Evolutionary conservation across 1,139 yeast species (phyloP), one percentile per base, ranked within the genome.

Genomic region (Saccharomyces hybrid): DNA sequence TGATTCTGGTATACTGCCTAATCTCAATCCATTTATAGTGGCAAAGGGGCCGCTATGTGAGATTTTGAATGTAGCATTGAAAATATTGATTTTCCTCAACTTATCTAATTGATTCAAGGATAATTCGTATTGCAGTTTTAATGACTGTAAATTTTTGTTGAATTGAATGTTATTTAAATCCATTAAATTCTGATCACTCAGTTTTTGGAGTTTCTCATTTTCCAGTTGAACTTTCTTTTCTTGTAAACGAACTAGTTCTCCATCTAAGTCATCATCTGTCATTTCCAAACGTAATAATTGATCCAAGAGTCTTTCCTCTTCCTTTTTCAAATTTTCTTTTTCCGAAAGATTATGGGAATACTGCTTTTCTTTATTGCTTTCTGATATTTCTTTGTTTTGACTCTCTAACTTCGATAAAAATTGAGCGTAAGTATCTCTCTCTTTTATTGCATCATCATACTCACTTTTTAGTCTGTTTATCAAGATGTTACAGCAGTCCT

Each of bases 11-110:
- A 81, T 67, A 26, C 82, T 73, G 0, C 98, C 99, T 13, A 93
- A 69, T 54, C 97, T 73, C 48, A 88, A 76, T 0, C 93, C 95
- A 69, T 91, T 91, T 28, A 93, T 91, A 0, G 95, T 86, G 0
- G 95, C 97, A 71, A 86, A 88, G 50, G 81, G 81, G 7, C 93
- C 93, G 54, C 86, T 89, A 61, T 83, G 86, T 0, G 95, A 86
- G 16, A 93, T 91, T 57, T 83, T 78, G 70, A 91, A 95, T 2
- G 89, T 82, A 61, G 84, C 90, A 58, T 82, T 85, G 69, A 86
- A 90, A 2, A 93, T 90, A 67, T 93, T 90, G 23, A 88, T 77
- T 53, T 80, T 81, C 56, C 96, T 75, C 28, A 93, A 74, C 46
- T 79, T 77, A 62, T 88, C 95, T 54, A 90, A 72, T 57, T 83